Evolutionary conservation across 2,329 filamentous ascomycete species (phyloP).

Genomic region (Akanthomyces dipterigenus): DNA sequence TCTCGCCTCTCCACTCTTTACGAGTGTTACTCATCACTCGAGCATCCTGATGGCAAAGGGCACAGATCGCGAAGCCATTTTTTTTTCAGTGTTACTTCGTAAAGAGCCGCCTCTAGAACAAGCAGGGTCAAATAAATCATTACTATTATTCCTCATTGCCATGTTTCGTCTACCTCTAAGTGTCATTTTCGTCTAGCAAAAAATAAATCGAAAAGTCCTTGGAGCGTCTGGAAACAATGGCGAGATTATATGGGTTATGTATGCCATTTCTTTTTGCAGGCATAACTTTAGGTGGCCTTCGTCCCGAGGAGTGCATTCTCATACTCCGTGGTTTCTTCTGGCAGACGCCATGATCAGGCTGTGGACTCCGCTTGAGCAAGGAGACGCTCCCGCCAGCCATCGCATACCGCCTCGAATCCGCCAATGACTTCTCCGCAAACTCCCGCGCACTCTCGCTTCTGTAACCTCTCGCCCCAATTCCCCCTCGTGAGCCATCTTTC

Average conservation of each 20-base stretch:
- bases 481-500: slow-evolving; percentile 73
- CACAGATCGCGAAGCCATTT: too few species aligned
- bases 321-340: background rate
- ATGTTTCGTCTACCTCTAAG: background rate
- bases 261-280: background rate
- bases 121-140: background rate
- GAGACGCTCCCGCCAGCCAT: slow-evolving; percentile 72
- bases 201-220: background rate
- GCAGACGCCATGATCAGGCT: slow-evolving; percentile 21
- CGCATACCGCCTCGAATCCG: slow-evolving; percentile 87
- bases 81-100: background rate
- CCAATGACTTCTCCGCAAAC: slow-evolving; percentile 84
- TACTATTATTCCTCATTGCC: background rate
- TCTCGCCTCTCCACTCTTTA: background rate
- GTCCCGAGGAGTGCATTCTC: background rate
- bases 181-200: background rate
- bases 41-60: background rate
- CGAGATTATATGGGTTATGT: background rate
- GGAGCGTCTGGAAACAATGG: background rate
- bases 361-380: slow-evolving; percentile 55
- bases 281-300: background rate
- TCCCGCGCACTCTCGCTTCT: slow-evolving; percentile 70
- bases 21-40: background rate
- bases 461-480: slow-evolving; percentile 73
- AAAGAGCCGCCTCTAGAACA: background rate